Evolutionary conservation across 306 rosid species (phyloP).

Genomic region (Sindora glabra): DNA sequence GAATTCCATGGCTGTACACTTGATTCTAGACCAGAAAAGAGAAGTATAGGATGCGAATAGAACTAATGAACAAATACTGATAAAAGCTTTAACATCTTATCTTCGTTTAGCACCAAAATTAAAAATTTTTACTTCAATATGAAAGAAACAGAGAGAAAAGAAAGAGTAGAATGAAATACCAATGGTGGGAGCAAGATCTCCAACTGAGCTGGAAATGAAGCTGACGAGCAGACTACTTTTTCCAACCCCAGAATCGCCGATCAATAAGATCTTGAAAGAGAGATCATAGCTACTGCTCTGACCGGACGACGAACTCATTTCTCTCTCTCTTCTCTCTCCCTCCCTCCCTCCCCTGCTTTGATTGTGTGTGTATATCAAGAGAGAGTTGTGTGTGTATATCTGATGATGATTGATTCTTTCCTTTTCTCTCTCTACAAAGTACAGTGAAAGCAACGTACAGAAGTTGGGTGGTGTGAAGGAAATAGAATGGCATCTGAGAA

Average conservation of each 20-base stretch:
- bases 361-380: too few species aligned
- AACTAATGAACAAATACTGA: too few species aligned
- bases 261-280: conserved; percentile 89
- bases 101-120: too few species aligned
- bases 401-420: conserved; percentile 24
- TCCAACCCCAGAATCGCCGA: conserved; percentile 97
- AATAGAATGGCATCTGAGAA: too few species aligned
- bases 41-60: too few species aligned
- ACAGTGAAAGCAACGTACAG: conserved; percentile 24
- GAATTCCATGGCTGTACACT: not conserved
- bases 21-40: too few species aligned
- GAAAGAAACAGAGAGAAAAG: too few species aligned
- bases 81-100: too few species aligned
- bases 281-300: conserved; percentile 72
- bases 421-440: conserved; percentile 29
- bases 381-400: too few species aligned
- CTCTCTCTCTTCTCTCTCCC: not conserved
- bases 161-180: conserved; percentile 53
- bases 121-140: too few species aligned
- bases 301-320: conserved; percentile 79
- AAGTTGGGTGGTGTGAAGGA: too few species aligned
- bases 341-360: not conserved
- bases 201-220: conserved; percentile 68
- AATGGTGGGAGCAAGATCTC: conserved; percentile 84
- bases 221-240: conserved; percentile 85